phyloP scores from a whole-genome alignment of 1,139 yeast species.

The Spathaspora jeffriesii region DNA sequence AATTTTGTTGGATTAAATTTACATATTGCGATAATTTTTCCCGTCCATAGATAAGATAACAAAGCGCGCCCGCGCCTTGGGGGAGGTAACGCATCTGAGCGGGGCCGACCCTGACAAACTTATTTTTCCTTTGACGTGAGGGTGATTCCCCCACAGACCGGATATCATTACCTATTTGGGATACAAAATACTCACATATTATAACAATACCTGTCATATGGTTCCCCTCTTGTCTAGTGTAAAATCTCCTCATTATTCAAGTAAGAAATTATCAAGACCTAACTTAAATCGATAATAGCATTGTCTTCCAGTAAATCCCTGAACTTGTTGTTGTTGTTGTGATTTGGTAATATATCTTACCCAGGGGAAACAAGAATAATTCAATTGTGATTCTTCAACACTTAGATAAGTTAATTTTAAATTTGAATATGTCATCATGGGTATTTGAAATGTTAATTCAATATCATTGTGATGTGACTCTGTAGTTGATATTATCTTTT shows the following conservation, averaged over 20 bases:
- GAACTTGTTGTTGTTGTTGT: background rate
- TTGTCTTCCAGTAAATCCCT: slow-evolving; percentile 9
- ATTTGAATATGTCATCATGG: slow-evolving; percentile 46
- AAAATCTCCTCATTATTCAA: background rate
- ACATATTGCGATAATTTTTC: background rate
- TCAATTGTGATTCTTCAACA: slow-evolving; percentile 43
- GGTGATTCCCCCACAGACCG: background rate
- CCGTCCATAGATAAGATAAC: slow-evolving; percentile 1
- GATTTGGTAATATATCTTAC: slow-evolving; percentile 38
- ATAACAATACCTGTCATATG: background rate
- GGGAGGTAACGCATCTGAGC: background rate
- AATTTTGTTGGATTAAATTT: background rate
- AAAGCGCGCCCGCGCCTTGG: no score
- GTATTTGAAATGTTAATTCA: slow-evolving; percentile 34
- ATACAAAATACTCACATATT: no score
- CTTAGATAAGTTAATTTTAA: slow-evolving; percentile 38
- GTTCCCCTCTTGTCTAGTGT: background rate
- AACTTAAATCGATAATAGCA: slow-evolving; percentile 32
- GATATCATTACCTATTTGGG: background rate
- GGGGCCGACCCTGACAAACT: background rate
- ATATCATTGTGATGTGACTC: slow-evolving; percentile 29
- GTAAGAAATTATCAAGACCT: slow-evolving; percentile 23
- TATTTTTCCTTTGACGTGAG: no score
- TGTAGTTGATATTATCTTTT: background rate
- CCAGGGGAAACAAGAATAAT: slow-evolving; percentile 51